Evolutionary conservation across 148 eudicot genomes (phyloP), one percentile per base, ranked within the genome.

Genomic region (Arbutus unedo): DNA sequence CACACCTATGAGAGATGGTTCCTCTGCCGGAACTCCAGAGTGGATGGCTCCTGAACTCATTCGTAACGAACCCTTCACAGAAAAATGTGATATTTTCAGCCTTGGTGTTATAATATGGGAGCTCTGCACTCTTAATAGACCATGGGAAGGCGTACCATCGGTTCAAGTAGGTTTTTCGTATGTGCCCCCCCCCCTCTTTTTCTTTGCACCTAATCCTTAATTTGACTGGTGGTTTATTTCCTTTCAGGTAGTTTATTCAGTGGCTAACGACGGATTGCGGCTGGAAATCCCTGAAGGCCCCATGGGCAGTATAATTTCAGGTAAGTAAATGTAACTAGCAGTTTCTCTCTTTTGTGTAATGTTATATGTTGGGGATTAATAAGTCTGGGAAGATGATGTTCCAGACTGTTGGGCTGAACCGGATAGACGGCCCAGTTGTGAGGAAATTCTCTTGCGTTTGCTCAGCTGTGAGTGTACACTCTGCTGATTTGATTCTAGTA

Each of bases 331-430:
- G 25, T 4, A 41, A 25, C 55, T 56, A 16, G n/a, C 21, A 48
- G 2, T n/a, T 60, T n/a, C 21, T 3, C 43, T 45, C 8, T 56
- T 48, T 23, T 21, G 31, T 16, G 21, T 18, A 25, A 48, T 47
- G 4, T 6, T 74, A 38, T 45, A 23, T 41, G 6, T 18, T 19
- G 16, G 3, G 31, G 73, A 53, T 21, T 55, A 45, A 60, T 44
- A 18, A 3, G 19, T 25, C 59, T 21, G n/a, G 38, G 15, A 67
- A 41, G 18, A 31, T 77, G 62, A 8, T 50, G 6, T 74, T 81
- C 67, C 90, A 93, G 95, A 93, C 86, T 93, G 97, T 81, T 93
- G 97, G 95, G 91, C 92, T 8, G 97, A 93, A 87, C 91, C 97
- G 55, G 83, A 86, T 47, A 91, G 88, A 78, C 87, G 94, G 54